phyloP scores from a whole-genome alignment of 2,329 filamentous ascomycete species.

The Dendryphion nanum region DNA sequence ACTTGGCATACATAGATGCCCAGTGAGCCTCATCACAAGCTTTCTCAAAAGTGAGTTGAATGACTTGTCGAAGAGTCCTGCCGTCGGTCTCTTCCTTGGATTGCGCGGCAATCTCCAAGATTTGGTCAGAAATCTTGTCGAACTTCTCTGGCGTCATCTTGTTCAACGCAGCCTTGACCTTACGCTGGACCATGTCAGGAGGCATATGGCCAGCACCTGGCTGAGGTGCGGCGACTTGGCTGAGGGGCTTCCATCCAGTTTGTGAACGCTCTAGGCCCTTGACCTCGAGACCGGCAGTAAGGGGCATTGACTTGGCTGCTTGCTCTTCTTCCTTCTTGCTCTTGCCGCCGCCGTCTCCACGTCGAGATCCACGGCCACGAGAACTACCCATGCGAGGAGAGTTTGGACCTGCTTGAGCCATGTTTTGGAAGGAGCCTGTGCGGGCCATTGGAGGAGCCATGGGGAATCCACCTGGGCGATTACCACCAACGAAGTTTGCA shows the following conservation, averaged over 20 bases:
- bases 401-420: slow-evolving; percentile 65
- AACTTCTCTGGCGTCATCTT: slow-evolving; percentile 99
- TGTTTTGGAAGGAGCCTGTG: slow-evolving; percentile 56
- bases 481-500: slow-evolving; percentile 53
- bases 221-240: slow-evolving; percentile 43
- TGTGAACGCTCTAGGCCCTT: slow-evolving; percentile 72
- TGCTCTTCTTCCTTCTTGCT: slow-evolving; percentile 65
- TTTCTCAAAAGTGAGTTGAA: slow-evolving; percentile 98
- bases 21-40: slow-evolving; percentile 97
- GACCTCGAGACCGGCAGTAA: slow-evolving; percentile 78
- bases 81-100: slow-evolving; percentile 95
- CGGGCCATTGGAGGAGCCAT: slow-evolving; percentile 64
- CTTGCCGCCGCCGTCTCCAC: slow-evolving; percentile 8
- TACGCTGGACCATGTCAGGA: slow-evolving; percentile 92
- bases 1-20: slow-evolving; percentile 98
- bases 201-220: slow-evolving; percentile 58
- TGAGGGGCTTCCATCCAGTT: slow-evolving; percentile 85
- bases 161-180: slow-evolving; percentile 97
- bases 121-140: slow-evolving; percentile 90
- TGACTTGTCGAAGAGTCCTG: slow-evolving; percentile 92
- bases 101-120: slow-evolving; percentile 86
- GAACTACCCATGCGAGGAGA: slow-evolving; percentile 70
- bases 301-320: slow-evolving; percentile 82
- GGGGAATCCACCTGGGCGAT: slow-evolving; percentile 62
- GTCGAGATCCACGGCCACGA: slow-evolving; percentile 61